Evolutionary conservation across 345 rosid genomes (phyloP), one percentile per base, ranked within the genome.

Genomic region (Eucalyptus cloeziana): DNA sequence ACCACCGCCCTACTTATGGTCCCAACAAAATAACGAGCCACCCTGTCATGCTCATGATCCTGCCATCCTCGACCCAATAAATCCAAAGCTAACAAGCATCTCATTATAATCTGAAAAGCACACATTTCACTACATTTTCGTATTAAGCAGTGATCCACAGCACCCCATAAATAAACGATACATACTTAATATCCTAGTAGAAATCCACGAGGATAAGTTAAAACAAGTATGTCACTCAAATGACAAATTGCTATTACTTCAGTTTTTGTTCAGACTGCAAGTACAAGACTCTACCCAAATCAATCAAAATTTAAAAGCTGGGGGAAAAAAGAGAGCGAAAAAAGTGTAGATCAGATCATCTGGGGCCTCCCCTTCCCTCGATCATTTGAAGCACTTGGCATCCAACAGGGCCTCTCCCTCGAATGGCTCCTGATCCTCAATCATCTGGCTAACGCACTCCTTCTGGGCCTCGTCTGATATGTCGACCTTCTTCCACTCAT

Each of bases 341-440:
- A 85, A 86, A 76, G 85, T 76, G 15, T 40, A 76, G 85, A 76
- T 76, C 85, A 40, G 76, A 64, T 64, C 40, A 64, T 15, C 31
- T 22, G 45, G 85, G 30, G 85, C 15, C 27, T 21, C 85, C 85
- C 85, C 45, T 40, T 76, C 85, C 47, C 85, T 40, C 85, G 1
- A 24, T 92, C 96, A 97, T 93, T 97, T 97, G 89, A 97, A 97
- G 98, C 99, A 97, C 93, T 97, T 97, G 89, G 99, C 99, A 91
- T 97, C 99, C 95, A 97, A 91, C 33, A 97, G 97, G 43, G 97
- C 80, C 91, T 97, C 97, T 27, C 98, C 99, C 92, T 97, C 99
- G 47, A 97, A 97, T 47, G 99, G 99, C 92, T 97, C 99, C 1
- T 49, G 86, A 62, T 97, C 99, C 91, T 97, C 99, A 9, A 97